Percentiles rank a stretch among this genome's conserved stretches.
Conservation (phyloP, 495 filamentous ascomycete species). For the Aspergillus leporis region DNA sequence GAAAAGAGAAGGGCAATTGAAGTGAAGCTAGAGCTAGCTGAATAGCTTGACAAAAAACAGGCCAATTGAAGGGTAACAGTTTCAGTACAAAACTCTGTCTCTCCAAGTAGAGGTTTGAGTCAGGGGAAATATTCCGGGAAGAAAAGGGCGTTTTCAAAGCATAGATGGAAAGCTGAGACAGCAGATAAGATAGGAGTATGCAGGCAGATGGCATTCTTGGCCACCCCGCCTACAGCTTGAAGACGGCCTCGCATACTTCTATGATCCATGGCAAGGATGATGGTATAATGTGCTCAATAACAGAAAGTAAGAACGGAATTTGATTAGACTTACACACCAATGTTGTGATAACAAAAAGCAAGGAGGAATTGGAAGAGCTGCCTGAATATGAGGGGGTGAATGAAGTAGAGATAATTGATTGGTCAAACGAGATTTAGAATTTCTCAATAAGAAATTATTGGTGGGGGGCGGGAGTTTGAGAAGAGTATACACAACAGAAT, state of each 20-base stretch:
- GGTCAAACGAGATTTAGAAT: not conserved
- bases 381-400: conserved; percentile 1
- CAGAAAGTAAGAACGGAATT: not conserved
- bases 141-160: not conserved
- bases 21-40: not conserved
- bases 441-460: not conserved
- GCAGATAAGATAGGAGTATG: conserved; percentile 9
- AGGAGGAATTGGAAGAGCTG: conserved; percentile 1
- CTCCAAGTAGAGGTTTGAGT: not conserved
- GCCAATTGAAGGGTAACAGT: conserved; percentile 3
- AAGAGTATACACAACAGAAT: not conserved
- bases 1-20: not conserved
- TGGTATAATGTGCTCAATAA: not conserved
- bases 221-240: conserved; percentile 7
- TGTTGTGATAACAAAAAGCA: conserved; percentile 6
- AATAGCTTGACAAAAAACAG: not conserved
- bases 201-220: not conserved
- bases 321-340: conserved; percentile 14
- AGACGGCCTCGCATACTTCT: not conserved
- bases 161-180: not conserved
- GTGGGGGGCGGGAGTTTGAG: not conserved
- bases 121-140: not conserved
- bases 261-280: not conserved
- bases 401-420: conserved; percentile 9
- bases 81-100: not conserved